Percentiles rank a stretch among this genome's conserved stretches.
phyloP scores from a whole-genome alignment of 202 grass and related monocot species.

The Musa balbisiana region DNA sequence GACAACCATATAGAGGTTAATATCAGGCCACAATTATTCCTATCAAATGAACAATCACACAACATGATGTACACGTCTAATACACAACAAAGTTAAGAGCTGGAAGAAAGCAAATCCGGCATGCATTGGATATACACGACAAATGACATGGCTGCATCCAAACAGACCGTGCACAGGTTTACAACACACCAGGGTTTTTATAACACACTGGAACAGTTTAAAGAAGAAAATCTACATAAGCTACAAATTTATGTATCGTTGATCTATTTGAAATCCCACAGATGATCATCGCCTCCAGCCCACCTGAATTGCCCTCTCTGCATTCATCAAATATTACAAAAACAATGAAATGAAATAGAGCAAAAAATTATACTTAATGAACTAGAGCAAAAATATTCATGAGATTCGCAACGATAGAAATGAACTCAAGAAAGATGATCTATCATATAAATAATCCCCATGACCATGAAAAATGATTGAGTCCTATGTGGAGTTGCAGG shows the following conservation, averaged over 20 bases:
- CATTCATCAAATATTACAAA: background rate
- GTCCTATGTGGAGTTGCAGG: no score
- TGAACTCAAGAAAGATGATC: no score
- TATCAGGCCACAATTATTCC: no score
- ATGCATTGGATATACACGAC: background rate
- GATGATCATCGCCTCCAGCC: background rate
- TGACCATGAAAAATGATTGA: no score
- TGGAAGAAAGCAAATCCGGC: background rate
- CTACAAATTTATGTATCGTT: background rate
- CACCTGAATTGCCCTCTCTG: conserved; percentile 2
- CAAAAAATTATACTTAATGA: no score
- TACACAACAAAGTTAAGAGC: no score
- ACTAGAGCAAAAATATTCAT: no score
- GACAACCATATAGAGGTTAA: no score
- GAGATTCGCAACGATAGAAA: no score
- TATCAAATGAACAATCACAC: no score
- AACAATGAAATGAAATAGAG: background rate
- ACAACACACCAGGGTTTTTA: background rate
- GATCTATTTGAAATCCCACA: background rate
- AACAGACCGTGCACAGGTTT: background rate
- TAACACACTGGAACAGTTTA: background rate
- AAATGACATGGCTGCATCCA: background rate
- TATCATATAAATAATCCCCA: no score
- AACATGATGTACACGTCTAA: no score
- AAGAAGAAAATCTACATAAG: background rate